Base-by-base conservation (phyloP, 2,329 filamentous ascomycete species). In the Whalleya microplaca region DNA sequence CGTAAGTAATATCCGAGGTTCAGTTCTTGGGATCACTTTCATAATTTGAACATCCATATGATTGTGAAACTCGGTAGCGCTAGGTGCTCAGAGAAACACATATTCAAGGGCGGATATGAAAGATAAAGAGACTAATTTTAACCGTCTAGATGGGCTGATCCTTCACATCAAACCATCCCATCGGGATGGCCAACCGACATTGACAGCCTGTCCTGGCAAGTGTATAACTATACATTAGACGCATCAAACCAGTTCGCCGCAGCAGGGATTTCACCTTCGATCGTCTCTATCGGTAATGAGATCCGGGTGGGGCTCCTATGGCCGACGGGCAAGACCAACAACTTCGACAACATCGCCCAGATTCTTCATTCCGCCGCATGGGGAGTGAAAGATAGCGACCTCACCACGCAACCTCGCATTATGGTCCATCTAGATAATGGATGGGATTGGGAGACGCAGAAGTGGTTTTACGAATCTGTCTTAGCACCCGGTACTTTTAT, bases 351-450 rank as follows among this genome's bases (percentile, higher is more conserved):
- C 69, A 82, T 90, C 29, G 86, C 86, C 0, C 73, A 75, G 0
- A 76, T 92, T 20, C 79, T 91, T 8, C 83, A 88, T 67, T 85
- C 85, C 6, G 88, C 84, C 0, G 78, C 84, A 0, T 81, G 77
- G 55, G 89, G 84, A 2, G 80, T 92, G 66, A 88, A 85, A 65
- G 84, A 88, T 65, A 87, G 84, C 3, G 75, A 72, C 2, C 73
- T 89, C 21, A 71, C 70, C 41, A 77, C 80, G 0, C 79, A 82
- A 59, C 86, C 88, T 1, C 83, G 86, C 68, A 89, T 91, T 71
- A 86, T 91, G 85, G 83, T 91, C 41, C 89, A 91, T 66, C 78
- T 91, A 2, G 87, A 91, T 70, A 88, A 90, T 66, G 88, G 88
- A n/a, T 92, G 87, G 86, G 80, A 88, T 61, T 89, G 84, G 85